Evolutionary conservation across 805 yeast genomes (phyloP).

Genomic region (Hanseniaspora pseudoguilliermondii): DNA sequence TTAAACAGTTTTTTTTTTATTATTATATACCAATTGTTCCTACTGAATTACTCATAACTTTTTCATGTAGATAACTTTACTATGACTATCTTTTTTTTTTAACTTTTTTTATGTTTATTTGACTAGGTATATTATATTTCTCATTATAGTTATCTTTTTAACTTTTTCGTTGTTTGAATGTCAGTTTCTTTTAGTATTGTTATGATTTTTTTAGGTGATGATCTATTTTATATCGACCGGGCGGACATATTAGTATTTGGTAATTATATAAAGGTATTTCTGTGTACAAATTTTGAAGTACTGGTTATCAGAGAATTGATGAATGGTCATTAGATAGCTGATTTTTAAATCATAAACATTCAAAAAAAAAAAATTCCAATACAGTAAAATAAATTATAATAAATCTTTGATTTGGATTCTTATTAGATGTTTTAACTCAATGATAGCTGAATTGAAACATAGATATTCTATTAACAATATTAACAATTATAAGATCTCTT

Average conservation of each 20-base stretch:
- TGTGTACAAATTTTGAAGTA: slow-evolving; percentile 30
- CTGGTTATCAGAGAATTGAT: slow-evolving; percentile 28
- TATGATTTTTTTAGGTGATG: slow-evolving; percentile 20
- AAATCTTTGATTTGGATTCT: slow-evolving; percentile 9
- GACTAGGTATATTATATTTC: slow-evolving; percentile 3
- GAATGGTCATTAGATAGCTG: slow-evolving; percentile 33
- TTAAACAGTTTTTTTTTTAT: slow-evolving; percentile 18
- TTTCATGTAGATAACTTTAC: slow-evolving; percentile 33
- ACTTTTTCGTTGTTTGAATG: neutral
- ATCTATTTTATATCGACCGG: slow-evolving; percentile 34
- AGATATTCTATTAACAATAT: too few species aligned
- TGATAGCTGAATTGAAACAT: neutral
- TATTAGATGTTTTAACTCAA: slow-evolving; percentile 43
- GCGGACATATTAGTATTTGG: slow-evolving; percentile 35
- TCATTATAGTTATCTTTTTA: neutral
- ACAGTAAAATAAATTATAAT: neutral
- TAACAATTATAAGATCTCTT: too few species aligned
- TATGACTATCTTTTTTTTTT: slow-evolving; percentile 8
- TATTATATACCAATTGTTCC: slow-evolving; percentile 31
- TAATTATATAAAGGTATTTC: slow-evolving; percentile 20
- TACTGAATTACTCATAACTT: slow-evolving; percentile 28
- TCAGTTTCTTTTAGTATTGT: neutral
- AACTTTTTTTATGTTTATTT: neutral
- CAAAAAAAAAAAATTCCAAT: neutral
- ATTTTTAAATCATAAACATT: slow-evolving; percentile 13